phyloP scores from a whole-genome alignment of 352 stramenopile genomes.

The Achlya hypogyna region DNA sequence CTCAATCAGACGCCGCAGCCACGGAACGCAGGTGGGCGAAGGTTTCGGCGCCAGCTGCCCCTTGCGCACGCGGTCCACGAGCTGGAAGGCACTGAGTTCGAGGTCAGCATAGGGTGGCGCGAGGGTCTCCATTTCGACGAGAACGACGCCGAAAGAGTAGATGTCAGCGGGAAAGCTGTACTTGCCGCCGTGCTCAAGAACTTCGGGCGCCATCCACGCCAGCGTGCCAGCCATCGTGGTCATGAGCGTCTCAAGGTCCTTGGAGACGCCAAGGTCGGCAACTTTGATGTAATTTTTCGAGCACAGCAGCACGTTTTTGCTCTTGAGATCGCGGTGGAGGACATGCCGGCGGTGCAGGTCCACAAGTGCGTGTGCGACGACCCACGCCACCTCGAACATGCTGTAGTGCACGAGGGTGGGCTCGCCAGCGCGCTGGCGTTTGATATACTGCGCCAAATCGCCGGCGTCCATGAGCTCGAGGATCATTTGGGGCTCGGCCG shows the following conservation, averaged over 20 bases:
- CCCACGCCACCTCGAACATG: not conserved
- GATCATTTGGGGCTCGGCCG: not conserved
- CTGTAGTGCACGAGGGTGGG: not conserved
- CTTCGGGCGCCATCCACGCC: conserved; percentile 12
- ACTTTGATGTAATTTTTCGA: conserved; percentile 12
- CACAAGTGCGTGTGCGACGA: not conserved
- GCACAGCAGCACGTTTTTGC: not conserved
- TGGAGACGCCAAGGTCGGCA: conserved; percentile 3
- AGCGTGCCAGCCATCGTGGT: not conserved
- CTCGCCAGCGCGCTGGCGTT: not conserved
- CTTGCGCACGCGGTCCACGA: not conserved
- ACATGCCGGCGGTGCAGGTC: not conserved
- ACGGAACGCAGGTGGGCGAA: too few species aligned
- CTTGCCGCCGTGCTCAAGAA: not conserved
- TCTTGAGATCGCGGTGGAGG: not conserved
- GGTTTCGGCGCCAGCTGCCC: too few species aligned
- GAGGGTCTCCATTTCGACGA: conserved; percentile 9
- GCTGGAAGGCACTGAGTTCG: not conserved
- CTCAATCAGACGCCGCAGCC: too few species aligned
- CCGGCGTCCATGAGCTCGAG: not conserved
- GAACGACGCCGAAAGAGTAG: conserved; percentile 16
- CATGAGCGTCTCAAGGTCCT: not conserved
- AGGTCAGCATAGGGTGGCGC: not conserved
- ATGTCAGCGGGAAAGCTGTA: conserved; percentile 10
- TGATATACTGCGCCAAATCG: not conserved